Evolutionary conservation across 139 green algal genomes (phyloP), one percentile per base, ranked within the genome.

Genomic region (Chlorella sp.): DNA sequence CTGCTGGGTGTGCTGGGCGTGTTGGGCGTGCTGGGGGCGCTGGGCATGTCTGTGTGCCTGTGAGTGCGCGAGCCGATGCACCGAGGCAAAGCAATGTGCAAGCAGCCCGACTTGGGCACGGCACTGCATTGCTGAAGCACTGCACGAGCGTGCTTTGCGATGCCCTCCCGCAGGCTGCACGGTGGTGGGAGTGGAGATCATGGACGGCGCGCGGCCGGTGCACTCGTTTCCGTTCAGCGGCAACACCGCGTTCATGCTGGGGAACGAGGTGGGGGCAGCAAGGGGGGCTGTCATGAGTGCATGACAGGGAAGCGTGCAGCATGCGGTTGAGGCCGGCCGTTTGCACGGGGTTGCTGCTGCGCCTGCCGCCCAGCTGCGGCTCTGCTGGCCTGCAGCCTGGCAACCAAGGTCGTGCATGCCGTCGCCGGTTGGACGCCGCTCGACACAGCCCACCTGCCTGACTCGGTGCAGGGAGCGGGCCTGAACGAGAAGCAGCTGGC

Each of bases 121-220:
- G 26, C 22, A 17, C 26, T 32, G 3, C 16, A 28, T 51, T 36
- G 20, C 40, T 34, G 22, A 76, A 58, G 30, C 7, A 58, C 3
- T 51, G 40, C 5, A 28, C 36, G 40, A 9, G 16, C 3, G 1
- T 5, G 20, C 46, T 11, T 54, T 7, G 8, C 46, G 46, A 7
- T 11, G 46, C 17, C 38, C 30, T 16, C 28, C n/a, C 58, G 54
- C 85, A 94, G 87, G 91, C 6, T 97, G 93, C 74, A 30, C 85
- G 22, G 94, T 98, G 16, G 46, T 98, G 6, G 96, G 96, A 0
- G 86, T 99, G 22, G 96, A 99, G 86, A 99, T 99, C 11, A 85
- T 87, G 34, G 90, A 95, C 1, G 80, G 58, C 2, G 96, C 96
- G 0, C 19, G 78, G 78, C 89, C 92, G 3, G 89, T 99, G 38